Evolutionary conservation across 225 moss, liverwort and hornwort genomes (phyloP).

Genomic region (Pseudoscleropodium purum): DNA sequence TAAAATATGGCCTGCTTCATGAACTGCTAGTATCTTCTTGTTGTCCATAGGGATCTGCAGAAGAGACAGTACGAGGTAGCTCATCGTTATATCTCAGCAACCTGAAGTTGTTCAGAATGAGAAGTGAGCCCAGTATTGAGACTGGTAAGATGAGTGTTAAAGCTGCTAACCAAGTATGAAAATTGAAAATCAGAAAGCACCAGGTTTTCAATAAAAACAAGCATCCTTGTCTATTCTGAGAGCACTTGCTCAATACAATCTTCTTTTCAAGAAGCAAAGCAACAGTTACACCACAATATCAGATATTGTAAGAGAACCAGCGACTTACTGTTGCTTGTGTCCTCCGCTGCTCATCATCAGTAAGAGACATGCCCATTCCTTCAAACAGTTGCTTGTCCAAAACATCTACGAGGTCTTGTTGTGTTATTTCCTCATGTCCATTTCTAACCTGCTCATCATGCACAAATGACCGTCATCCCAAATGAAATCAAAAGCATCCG

Average conservation of each 20-base stretch:
- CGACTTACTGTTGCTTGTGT: constrained; percentile 64
- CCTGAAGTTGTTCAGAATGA: not conserved
- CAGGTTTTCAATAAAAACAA: not conserved
- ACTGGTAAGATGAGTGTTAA: not conserved
- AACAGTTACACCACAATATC: not conserved
- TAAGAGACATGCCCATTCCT: constrained; percentile 93
- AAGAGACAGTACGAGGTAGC: not conserved
- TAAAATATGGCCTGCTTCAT: constrained; percentile 95
- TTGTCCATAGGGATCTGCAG: constrained; percentile 71
- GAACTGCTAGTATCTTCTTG: constrained; percentile 71
- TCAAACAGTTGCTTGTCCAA: constrained; percentile 98
- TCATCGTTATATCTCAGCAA: not conserved
- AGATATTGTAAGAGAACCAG: not conserved
- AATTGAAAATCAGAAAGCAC: not conserved
- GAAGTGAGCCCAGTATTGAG: not conserved
- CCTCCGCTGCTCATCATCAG: constrained; percentile 79
- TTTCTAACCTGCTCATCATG: constrained; percentile 70
- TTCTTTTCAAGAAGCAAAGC: not conserved
- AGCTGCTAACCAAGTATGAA: not conserved
- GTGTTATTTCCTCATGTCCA: constrained; percentile 73
- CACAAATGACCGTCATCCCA: not conserved
- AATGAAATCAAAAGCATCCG: not conserved
- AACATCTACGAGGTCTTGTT: constrained; percentile 73
- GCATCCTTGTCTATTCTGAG: not conserved
- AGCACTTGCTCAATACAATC: not conserved